Conservation (phyloP, 805 yeast genomes). For the Aciculoconidium aculeatum region DNA sequence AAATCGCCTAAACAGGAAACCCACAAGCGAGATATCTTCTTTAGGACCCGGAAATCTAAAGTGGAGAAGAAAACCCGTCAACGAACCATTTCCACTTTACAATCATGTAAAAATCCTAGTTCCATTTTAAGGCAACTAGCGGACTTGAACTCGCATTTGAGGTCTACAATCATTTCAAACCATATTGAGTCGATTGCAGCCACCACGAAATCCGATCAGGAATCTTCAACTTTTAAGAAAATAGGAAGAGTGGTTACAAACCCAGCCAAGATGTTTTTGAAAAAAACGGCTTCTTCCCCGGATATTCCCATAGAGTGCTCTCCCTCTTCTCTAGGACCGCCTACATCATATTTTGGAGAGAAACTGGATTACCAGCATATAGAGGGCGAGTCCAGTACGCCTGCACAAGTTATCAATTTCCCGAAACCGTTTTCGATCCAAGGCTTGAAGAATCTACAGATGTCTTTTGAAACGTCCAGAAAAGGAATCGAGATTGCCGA, state of each 20-base stretch:
- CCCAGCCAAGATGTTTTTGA: constrained; percentile 16
- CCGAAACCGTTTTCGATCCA: constrained; percentile 30
- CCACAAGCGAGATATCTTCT: too few species aligned
- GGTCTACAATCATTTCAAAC: not conserved
- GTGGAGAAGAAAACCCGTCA: constrained; percentile 1
- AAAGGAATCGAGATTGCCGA: constrained; percentile 20
- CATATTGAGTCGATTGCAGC: not conserved
- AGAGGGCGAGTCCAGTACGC: constrained; percentile 3
- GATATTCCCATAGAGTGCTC: constrained; percentile 3
- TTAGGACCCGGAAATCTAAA: too few species aligned
- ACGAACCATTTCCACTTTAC: constrained; percentile 14
- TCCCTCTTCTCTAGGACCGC: not conserved
- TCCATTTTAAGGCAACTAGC: constrained; percentile 12
- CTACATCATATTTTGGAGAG: too few species aligned
- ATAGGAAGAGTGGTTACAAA: constrained; percentile 14
- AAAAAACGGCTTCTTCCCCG: constrained; percentile 1
- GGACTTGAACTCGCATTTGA: constrained; percentile 8
- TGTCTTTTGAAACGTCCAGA: constrained; percentile 27
- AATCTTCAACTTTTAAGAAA: constrained; percentile 12
- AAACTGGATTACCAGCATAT: constrained; percentile 7
- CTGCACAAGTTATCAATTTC: constrained; percentile 11
- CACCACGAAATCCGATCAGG: constrained; percentile 1
- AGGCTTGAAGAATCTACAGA: constrained; percentile 27
- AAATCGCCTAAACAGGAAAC: too few species aligned
- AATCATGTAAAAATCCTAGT: constrained; percentile 6